Base-by-base conservation (phyloP, 202 grass and related monocot species). In the Elaeis oleifera region DNA sequence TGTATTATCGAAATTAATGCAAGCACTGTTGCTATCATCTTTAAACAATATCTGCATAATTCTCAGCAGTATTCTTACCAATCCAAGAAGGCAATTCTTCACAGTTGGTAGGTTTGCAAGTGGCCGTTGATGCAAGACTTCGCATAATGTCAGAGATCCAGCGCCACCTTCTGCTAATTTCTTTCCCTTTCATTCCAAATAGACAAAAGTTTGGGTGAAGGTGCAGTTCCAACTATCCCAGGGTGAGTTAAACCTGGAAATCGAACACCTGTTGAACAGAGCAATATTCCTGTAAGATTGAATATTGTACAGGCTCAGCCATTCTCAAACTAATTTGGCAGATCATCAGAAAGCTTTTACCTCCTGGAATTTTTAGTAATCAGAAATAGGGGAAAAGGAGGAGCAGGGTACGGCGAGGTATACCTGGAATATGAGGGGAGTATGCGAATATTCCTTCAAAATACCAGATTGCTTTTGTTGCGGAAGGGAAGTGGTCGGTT, bases 371-470 rank as follows among this genome's bases (percentile, higher is more conserved):
- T 31, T 31, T 31, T 31, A 31, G 0, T 31, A 31, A 5, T 31
- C 5, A 31, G 28, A 31, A 31, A 31, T 31, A 31, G 28, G 28
- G 28, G 26, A 65, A 31, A 31, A 6, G 28, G 28, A 31, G 28
- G 28, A 6, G 28, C 28, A 29, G 28, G 28, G 5, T 0, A 96
- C 85, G 7, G 74, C 79, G 36, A 13, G 36, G 1, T 63, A 32
- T 65, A 84, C 87, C 84, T 74, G 84, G 84, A 64, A 96, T 90
- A 56, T 91, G 78, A 63, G 84, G 91, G n/a, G 87, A 96, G 71
- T 89, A 79, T 63, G 87, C 87, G 71, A 85, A 90, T 77, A 90
- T 96, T 83, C 84, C 87, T 90, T 96, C 84, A 50, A 96, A 96
- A 74, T 96, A 96, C 91, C 91, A 96, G 63, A 96, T 89, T 7